phyloP scores from a whole-genome alignment of 768 basidiomycete species.

The Coprinopsis strossmayeri region DNA sequence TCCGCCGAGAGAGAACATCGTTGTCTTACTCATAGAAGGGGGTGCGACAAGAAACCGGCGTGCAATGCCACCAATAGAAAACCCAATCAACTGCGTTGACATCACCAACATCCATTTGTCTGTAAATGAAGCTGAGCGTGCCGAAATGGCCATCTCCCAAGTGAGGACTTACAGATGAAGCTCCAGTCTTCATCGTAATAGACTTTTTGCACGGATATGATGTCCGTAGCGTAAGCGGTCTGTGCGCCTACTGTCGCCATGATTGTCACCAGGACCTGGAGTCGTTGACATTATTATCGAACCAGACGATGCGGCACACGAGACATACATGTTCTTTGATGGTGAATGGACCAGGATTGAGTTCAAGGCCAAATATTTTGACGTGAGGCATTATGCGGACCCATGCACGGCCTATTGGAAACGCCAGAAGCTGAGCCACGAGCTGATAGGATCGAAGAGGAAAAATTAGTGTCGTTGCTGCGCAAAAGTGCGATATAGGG shows the following conservation, averaged over 20 bases:
- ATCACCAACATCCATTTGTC: conserved; percentile 59
- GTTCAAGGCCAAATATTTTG: conserved; percentile 47
- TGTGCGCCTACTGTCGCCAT: conserved; percentile 55
- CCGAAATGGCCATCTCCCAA: background rate
- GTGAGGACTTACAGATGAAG: conserved; percentile 33
- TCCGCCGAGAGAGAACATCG: background rate
- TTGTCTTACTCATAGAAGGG: conserved; percentile 50
- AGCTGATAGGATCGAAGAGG: conserved; percentile 24
- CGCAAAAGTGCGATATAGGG: conserved; percentile 6
- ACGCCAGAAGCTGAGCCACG: conserved; percentile 65
- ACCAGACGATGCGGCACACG: background rate
- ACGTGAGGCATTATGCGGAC: conserved; percentile 51
- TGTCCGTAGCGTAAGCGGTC: conserved; percentile 60
- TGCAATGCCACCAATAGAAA: conserved; percentile 48
- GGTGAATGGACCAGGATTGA: conserved; percentile 72
- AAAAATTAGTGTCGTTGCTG: conserved; percentile 10
- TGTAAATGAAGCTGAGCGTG: conserved; percentile 12
- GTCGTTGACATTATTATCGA: conserved; percentile 10
- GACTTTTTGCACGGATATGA: conserved; percentile 66
- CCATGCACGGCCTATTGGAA: conserved; percentile 64
- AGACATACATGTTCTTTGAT: conserved; percentile 56
- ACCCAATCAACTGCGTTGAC: conserved; percentile 69
- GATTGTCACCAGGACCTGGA: conserved; percentile 57
- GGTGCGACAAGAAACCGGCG: conserved; percentile 61
- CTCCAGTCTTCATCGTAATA: conserved; percentile 55